Conservation (phyloP, 768 basidiomycete species). For the Rhizopogon vinicolor region DNA sequence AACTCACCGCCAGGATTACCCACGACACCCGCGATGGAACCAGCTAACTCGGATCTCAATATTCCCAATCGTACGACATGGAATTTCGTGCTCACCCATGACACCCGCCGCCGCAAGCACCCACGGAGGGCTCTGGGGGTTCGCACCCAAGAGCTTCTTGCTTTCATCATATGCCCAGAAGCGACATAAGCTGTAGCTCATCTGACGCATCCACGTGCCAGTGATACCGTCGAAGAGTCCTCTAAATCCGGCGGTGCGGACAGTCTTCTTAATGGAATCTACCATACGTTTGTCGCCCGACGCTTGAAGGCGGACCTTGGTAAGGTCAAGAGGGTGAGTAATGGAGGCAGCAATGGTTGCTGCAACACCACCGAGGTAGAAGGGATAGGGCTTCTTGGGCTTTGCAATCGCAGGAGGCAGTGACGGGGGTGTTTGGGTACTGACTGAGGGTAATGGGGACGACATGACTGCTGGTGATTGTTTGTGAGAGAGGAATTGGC, state of each 20-base stretch:
- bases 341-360: constrained; percentile 87
- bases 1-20: constrained; percentile 79
- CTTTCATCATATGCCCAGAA: constrained; percentile 93
- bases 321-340: constrained; percentile 85
- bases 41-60: constrained; percentile 42
- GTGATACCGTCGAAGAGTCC: constrained; percentile 85
- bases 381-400: constrained; percentile 71
- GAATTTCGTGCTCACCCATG: constrained; percentile 58
- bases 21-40: constrained; percentile 80
- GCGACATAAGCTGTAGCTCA: constrained; percentile 89
- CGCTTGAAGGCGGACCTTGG: constrained; percentile 88
- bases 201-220: constrained; percentile 88
- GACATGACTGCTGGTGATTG: background rate
- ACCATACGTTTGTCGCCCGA: constrained; percentile 92
- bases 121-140: constrained; percentile 67
- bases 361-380: constrained; percentile 84
- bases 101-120: constrained; percentile 77
- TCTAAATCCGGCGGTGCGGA: constrained; percentile 64
- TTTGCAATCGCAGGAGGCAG: constrained; percentile 1
- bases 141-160: constrained; percentile 76
- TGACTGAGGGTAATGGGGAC: background rate
- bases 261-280: constrained; percentile 75
- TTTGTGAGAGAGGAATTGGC: background rate
- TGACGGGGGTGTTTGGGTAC: background rate
- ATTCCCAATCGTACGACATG: background rate